Conservation (phyloP, 306 rosid genomes). For the Acacia confusa region DNA sequence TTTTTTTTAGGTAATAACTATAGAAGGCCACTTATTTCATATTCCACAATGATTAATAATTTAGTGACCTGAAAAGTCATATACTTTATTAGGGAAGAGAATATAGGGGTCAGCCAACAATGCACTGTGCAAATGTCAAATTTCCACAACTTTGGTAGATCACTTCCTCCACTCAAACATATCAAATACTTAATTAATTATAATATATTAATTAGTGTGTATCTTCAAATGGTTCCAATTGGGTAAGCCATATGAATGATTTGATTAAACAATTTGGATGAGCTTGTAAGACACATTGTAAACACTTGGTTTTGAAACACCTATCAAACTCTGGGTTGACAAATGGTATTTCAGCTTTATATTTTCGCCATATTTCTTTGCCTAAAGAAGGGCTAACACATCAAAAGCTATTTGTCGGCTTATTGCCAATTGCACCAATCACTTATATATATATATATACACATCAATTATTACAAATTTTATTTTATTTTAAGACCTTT, state of each 20-base stretch:
- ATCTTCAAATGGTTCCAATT: constrained; percentile 17
- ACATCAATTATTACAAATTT: neutral
- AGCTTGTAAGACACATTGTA: neutral
- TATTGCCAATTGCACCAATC: constrained; percentile 1
- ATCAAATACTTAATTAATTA: neutral
- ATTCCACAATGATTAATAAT: constrained; percentile 18
- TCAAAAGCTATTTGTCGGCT: constrained; percentile 28
- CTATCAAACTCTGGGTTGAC: constrained; percentile 22
- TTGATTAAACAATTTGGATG: constrained; percentile 31
- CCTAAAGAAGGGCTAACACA: constrained; percentile 27
- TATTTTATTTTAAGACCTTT: neutral
- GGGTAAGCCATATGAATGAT: constrained; percentile 25
- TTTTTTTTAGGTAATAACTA: neutral
- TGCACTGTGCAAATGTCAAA: constrained; percentile 1
- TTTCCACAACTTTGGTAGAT: constrained; percentile 27
- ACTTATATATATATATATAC: neutral
- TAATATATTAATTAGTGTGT: neutral
- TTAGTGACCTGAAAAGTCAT: constrained; percentile 7
- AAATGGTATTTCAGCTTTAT: constrained; percentile 21
- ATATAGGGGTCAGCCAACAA: neutral
- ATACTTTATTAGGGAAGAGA: constrained; percentile 1
- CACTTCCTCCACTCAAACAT: constrained; percentile 35
- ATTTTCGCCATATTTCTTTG: constrained; percentile 1
- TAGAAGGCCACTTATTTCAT: constrained; percentile 20
- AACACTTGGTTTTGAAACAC: constrained; percentile 24